Conservation (phyloP, 495 filamentous ascomycete genomes). For the Penicillium bovifimosum region DNA sequence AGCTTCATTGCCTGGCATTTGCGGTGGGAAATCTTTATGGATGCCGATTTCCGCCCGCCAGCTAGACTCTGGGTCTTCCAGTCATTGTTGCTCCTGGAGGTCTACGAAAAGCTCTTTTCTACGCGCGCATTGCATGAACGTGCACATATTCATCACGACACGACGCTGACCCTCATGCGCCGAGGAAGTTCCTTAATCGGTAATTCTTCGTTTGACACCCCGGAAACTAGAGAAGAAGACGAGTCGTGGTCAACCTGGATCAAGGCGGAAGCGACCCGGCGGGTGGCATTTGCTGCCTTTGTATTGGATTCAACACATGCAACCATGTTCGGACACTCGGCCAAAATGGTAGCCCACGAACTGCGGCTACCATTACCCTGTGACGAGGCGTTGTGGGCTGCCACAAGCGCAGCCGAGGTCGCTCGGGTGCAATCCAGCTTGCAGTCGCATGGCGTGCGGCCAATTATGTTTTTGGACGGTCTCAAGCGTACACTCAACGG, state of each 20-base stretch:
- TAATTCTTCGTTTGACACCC: constrained; percentile 80
- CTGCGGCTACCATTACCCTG: constrained; percentile 89
- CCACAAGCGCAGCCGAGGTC: constrained; percentile 83
- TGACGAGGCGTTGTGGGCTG: constrained; percentile 91
- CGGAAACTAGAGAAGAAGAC: constrained; percentile 76
- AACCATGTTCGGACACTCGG: constrained; percentile 97
- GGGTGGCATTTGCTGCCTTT: constrained; percentile 91
- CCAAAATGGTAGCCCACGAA: constrained; percentile 95
- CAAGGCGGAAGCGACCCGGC: constrained; percentile 82
- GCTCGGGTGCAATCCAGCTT: constrained; percentile 79
- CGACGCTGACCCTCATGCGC: constrained; percentile 91
- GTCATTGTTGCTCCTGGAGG: constrained; percentile 78
- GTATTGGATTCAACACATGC: constrained; percentile 94
- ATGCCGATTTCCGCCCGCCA: constrained; percentile 84
- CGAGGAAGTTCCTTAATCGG: constrained; percentile 88
- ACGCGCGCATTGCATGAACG: constrained; percentile 88
- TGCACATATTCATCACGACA: constrained; percentile 95
- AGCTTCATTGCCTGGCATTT: constrained; percentile 89
- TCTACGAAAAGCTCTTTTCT: constrained; percentile 96
- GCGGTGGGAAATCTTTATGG: constrained; percentile 87
- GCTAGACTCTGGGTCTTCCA: constrained; percentile 99
- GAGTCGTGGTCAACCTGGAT: constrained; percentile 98
- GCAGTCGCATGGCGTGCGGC: constrained; percentile 76
- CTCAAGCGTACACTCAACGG: constrained; percentile 85
- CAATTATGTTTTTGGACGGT: constrained; percentile 84